Percentiles rank a stretch among this genome's conserved stretches.
Conservation (phyloP, 2,329 filamentous ascomycete genomes). For the Fusarium protoensiforme region DNA sequence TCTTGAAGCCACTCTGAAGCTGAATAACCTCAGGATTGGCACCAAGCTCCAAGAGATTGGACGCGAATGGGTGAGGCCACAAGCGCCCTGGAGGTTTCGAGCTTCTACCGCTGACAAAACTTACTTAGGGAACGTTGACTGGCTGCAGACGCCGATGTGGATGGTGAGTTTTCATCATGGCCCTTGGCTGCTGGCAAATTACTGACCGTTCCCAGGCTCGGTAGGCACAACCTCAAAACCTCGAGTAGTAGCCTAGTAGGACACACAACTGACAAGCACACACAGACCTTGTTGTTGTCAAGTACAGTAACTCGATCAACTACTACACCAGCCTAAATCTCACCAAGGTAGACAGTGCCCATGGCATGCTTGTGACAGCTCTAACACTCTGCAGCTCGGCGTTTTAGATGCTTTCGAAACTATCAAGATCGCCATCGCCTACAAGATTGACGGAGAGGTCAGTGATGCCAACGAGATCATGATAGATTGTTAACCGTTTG, state of each 20-base stretch:
- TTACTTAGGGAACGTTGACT: slow-evolving; percentile 55
- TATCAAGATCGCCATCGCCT: slow-evolving; percentile 80
- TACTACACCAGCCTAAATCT: slow-evolving; percentile 72
- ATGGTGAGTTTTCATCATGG: slow-evolving; percentile 51
- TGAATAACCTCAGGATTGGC: slow-evolving; percentile 47
- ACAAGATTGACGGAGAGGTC: slow-evolving; percentile 58
- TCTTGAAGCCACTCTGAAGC: slow-evolving; percentile 30
- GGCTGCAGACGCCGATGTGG: slow-evolving; percentile 69
- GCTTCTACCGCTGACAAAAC: too few relatives aligned
- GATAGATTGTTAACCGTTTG: slow-evolving; percentile 36
- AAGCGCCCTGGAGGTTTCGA: too few relatives aligned
- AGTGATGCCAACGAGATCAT: slow-evolving; percentile 21
- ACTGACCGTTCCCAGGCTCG: slow-evolving; percentile 42
- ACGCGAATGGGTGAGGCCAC: slow-evolving; percentile 48
- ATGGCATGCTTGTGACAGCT: slow-evolving; percentile 8
- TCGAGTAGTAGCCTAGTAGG: slow-evolving; percentile 18
- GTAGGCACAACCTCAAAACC: slow-evolving; percentile 35
- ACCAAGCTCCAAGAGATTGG: slow-evolving; percentile 60
- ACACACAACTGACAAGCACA: slow-evolving; percentile 31
- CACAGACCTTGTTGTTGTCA: slow-evolving; percentile 72
- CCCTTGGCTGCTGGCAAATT: slow-evolving; percentile 30
- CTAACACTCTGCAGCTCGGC: slow-evolving; percentile 32
- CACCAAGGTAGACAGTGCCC: slow-evolving; percentile 54
- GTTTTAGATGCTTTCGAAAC: slow-evolving; percentile 79
- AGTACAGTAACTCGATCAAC: slow-evolving; percentile 72